Conservation (phyloP, 1,139 yeast species). For the Blastobotrys indianensis region DNA sequence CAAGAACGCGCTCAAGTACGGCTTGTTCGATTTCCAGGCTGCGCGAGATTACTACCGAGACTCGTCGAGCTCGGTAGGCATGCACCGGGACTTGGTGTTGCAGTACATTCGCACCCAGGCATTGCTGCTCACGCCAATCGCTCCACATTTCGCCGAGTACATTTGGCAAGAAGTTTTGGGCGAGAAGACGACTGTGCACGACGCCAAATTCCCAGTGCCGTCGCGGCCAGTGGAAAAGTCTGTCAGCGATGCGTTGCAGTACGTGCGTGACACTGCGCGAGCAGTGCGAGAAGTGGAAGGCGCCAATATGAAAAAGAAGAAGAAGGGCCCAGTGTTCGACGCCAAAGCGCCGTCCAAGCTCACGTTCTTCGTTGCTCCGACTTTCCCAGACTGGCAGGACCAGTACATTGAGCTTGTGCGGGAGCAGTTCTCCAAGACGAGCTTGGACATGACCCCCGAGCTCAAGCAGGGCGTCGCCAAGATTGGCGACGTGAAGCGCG, state of each 20-base stretch:
- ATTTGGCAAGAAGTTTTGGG: slow-evolving; percentile 78
- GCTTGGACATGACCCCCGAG: slow-evolving; percentile 32
- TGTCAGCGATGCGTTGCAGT: slow-evolving; percentile 62
- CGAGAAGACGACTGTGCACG: slow-evolving; percentile 53
- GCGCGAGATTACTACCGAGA: slow-evolving; percentile 97
- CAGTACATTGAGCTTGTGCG: slow-evolving; percentile 78
- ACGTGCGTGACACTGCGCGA: slow-evolving; percentile 72
- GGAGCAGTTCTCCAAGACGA: slow-evolving; percentile 54
- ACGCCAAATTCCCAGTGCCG: slow-evolving; percentile 72
- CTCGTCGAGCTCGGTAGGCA: slow-evolving; percentile 50
- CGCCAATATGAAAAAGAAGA: slow-evolving; percentile 80
- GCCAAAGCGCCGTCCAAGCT: slow-evolving; percentile 64
- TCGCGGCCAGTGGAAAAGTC: slow-evolving; percentile 57
- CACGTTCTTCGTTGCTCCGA: slow-evolving; percentile 63
- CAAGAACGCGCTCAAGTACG: slow-evolving; percentile 84
- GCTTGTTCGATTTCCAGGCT: slow-evolving; percentile 89
- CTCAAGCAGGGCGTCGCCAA: slow-evolving; percentile 36
- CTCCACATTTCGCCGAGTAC: slow-evolving; percentile 94
- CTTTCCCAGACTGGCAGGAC: slow-evolving; percentile 97
- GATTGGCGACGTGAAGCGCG: slow-evolving; percentile 66
- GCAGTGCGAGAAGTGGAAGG: slow-evolving; percentile 92
- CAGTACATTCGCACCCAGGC: slow-evolving; percentile 83
- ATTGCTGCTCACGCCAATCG: slow-evolving; percentile 80
- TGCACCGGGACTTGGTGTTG: slow-evolving; percentile 79
- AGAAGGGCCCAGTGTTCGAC: slow-evolving; percentile 70